Evolutionary conservation across 2,329 filamentous ascomycete genomes (phyloP).

Genomic region (Plenodomus biglobosus): DNA sequence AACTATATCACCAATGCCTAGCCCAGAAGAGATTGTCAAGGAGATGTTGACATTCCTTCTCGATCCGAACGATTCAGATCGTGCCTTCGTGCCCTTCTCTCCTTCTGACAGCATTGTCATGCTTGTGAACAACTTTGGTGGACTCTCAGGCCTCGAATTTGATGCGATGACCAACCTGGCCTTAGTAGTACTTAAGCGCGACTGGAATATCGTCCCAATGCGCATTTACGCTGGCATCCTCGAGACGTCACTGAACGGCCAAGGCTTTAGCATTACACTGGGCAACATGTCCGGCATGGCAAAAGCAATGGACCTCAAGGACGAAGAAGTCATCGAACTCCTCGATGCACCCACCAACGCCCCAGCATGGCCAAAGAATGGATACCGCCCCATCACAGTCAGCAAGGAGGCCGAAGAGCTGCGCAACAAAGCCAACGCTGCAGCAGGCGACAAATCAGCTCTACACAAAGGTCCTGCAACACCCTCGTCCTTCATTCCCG

Average conservation of each 20-base stretch:
- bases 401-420: slow-evolving; percentile 31
- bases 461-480: slow-evolving; percentile 38
- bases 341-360: slow-evolving; percentile 56
- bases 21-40: slow-evolving; percentile 51
- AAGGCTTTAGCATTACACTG: slow-evolving; percentile 59
- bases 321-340: slow-evolving; percentile 50
- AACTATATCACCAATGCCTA: slow-evolving; percentile 52
- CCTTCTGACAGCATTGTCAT: slow-evolving; percentile 50
- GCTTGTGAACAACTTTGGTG: slow-evolving; percentile 55
- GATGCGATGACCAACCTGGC: slow-evolving; percentile 51
- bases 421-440: slow-evolving; percentile 35
- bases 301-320: slow-evolving; percentile 42
- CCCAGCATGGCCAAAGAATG: slow-evolving; percentile 55
- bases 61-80: slow-evolving; percentile 51
- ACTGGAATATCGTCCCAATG: slow-evolving; percentile 53
- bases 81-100: slow-evolving; percentile 53
- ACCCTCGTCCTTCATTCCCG: slow-evolving; percentile 45
- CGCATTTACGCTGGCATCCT: slow-evolving; percentile 54
- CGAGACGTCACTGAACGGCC: slow-evolving; percentile 58
- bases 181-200: slow-evolving; percentile 45
- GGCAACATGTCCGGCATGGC: slow-evolving; percentile 55
- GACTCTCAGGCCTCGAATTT: slow-evolving; percentile 52
- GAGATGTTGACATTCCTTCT: slow-evolving; percentile 54
- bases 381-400: slow-evolving; percentile 38
- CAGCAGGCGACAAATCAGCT: slow-evolving; percentile 17